Percentiles rank a stretch among this genome's conserved stretches.
phyloP scores from a whole-genome alignment of 768 basidiomycete genomes.

The Saitozyma podzolica region DNA sequence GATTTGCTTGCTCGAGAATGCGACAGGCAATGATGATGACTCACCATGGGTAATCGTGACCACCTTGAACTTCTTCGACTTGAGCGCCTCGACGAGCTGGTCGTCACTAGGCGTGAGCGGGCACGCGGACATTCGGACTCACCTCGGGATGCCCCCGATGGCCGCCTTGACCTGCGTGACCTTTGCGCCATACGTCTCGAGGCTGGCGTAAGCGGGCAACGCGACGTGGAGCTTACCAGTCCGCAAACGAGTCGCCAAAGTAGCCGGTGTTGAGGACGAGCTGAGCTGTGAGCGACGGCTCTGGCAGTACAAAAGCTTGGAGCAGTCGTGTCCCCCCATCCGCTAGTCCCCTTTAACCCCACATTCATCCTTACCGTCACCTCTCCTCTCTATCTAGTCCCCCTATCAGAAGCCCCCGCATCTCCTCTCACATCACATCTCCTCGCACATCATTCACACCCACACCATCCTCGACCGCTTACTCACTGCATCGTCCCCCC shows the following conservation, averaged over 20 bases:
- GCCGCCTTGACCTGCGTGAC: slow-evolving; percentile 81
- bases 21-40: not conserved
- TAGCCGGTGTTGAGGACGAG: slow-evolving; percentile 86
- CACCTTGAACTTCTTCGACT: slow-evolving; percentile 76
- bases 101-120: slow-evolving; percentile 29
- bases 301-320: no score
- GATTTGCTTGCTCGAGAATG: not conserved
- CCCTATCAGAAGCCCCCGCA: no score
- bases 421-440: not conserved
- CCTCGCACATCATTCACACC: not conserved
- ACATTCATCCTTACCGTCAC: no score
- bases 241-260: slow-evolving; percentile 86
- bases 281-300: slow-evolving; percentile 6
- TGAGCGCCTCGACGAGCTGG: slow-evolving; percentile 60
- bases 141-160: slow-evolving; percentile 72
- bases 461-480: slow-evolving; percentile 62
- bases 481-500: slow-evolving; percentile 49
- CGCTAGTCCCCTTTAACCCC: no score
- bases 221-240: slow-evolving; percentile 56
- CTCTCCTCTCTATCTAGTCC: no score
- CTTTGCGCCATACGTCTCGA: slow-evolving; percentile 82
- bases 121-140: slow-evolving; percentile 10
- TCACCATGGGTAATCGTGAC: slow-evolving; percentile 84
- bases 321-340: no score
- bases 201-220: slow-evolving; percentile 21